These are phyloP conservation scores for Primulina tabacum DNA, from an alignment of 257 asterid genomes.

Conservation along the genomic window DNA sequence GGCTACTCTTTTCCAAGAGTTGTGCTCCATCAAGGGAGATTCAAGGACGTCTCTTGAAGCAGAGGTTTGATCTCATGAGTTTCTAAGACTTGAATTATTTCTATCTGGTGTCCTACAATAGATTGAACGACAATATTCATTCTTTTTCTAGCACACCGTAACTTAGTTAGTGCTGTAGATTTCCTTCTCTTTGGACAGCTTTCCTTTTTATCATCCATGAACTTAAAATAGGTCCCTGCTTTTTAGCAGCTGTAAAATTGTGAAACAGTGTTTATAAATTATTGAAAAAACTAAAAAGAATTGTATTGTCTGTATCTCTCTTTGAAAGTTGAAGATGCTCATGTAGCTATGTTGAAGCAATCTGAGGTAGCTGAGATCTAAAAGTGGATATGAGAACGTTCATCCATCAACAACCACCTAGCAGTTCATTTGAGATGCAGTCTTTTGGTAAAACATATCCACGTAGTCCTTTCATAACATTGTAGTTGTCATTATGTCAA, in stretches of 20 bases:
- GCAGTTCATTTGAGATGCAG: not conserved
- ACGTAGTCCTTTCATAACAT: too few species aligned
- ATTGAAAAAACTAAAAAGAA: not conserved
- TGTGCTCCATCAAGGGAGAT: slow-evolving; percentile 84
- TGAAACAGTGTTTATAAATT: not conserved
- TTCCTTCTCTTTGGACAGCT: slow-evolving; percentile 14
- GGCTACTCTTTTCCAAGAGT: slow-evolving; percentile 80
- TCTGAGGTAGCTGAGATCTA: not conserved
- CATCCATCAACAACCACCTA: not conserved
- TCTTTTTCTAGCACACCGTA: not conserved
- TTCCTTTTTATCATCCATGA: slow-evolving; percentile 15
- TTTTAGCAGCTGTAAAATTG: slow-evolving; percentile 7
- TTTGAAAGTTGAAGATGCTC: slow-evolving; percentile 17
- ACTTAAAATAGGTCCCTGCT: slow-evolving; percentile 1
- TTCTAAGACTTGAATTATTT: slow-evolving; percentile 15
- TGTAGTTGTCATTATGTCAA: too few species aligned
- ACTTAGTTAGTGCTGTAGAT: slow-evolving; percentile 13
- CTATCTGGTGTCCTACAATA: slow-evolving; percentile 3
- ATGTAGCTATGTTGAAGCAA: slow-evolving; percentile 19
- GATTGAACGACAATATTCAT: not conserved
- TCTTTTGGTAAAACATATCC: too few species aligned
- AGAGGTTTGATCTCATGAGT: slow-evolving; percentile 51
- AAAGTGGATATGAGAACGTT: slow-evolving; percentile 10
- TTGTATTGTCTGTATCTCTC: slow-evolving; percentile 4
- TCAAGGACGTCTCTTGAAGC: slow-evolving; percentile 95